These are phyloP conservation scores for Prunus yedoensis DNA, from an alignment of 331 rosid genomes.

Conservation along the genomic window DNA sequence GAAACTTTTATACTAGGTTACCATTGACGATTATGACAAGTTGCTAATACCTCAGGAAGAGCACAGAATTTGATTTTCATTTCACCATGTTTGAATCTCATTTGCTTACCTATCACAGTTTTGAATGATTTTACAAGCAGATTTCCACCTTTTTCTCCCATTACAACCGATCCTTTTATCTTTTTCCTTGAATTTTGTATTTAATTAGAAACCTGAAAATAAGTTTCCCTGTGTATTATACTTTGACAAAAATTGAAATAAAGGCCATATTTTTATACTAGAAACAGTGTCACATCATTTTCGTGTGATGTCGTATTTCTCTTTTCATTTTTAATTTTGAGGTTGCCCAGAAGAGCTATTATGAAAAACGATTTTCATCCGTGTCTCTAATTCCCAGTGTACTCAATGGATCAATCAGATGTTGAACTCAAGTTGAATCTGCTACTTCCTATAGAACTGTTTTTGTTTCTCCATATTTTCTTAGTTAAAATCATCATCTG, in stretches of 20 bases:
- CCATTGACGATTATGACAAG: conserved; percentile 62
- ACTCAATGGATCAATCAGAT: no score
- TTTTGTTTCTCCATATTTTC: no score
- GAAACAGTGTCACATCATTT: no score
- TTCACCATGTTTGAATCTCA: conserved; percentile 3
- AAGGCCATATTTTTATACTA: neutral
- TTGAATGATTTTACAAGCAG: conserved; percentile 28
- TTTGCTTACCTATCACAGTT: conserved; percentile 41
- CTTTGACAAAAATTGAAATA: neutral
- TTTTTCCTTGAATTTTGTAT: conserved; percentile 1
- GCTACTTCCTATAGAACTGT: no score
- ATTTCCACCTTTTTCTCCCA: neutral
- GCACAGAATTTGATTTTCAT: conserved; percentile 47
- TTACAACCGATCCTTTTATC: neutral
- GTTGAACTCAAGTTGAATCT: no score
- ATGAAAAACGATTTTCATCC: no score
- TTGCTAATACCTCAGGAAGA: conserved; percentile 57
- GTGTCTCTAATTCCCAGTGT: no score
- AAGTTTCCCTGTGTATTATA: neutral
- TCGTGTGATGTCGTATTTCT: no score
- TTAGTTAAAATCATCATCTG: no score
- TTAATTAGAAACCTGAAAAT: neutral
- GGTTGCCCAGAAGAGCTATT: neutral
- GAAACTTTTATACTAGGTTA: conserved; percentile 39
- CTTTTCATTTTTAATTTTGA: no score